Evolutionary conservation across 2,329 filamentous ascomycete genomes (phyloP), one percentile per base, ranked within the genome.

Genomic region (Pseudovirgaria hyperparasitica): DNA sequence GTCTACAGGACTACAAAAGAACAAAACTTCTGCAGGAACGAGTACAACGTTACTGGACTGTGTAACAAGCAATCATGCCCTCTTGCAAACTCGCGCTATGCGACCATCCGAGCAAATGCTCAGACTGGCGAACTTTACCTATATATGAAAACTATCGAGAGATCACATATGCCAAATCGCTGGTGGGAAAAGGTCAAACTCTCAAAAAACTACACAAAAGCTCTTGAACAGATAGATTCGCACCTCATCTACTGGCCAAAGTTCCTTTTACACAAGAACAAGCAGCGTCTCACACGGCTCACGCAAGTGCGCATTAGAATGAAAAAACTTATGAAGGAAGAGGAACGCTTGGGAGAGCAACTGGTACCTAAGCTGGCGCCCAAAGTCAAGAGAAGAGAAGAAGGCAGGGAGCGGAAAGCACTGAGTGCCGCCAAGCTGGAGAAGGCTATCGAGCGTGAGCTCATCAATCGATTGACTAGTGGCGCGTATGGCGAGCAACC

Each of bases 401-500:
- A 60, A 36, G 58, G 52, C 9, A 45, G 62, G 21, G 62, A 65
- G 48, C 42, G 60, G 27, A 66, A 65, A 40, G 62, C 62, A 2
- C 49, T 60, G 34, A 55, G 58, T n/a, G 62, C 62, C 5, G 90
- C 90, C 13, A 94, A 94, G 71, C 74, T 98, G 34, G 90, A 98
- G 66, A 68, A 84, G 39, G 85, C 85, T 6, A 96, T 98, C 54
- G 90, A 98, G 67, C 68, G 90, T 29, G 87, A 96, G 58, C 66
- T 98, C 40, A 79, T 98, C 42, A 84, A 96, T 58, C 68, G 90
- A 42, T 60, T 98, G 54, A 70, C 86, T 39, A 86, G 84, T 48
- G 90, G 90, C 23, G 86, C 86, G 3, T 96, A 98, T 55, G 90
- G 90, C 29, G 86, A 96, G 44, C 74, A 82, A 50, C 90, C 90